These are phyloP conservation scores for Epichloe sylvatica DNA, from an alignment of 2,329 filamentous ascomycete genomes.

Conservation along the genomic window DNA sequence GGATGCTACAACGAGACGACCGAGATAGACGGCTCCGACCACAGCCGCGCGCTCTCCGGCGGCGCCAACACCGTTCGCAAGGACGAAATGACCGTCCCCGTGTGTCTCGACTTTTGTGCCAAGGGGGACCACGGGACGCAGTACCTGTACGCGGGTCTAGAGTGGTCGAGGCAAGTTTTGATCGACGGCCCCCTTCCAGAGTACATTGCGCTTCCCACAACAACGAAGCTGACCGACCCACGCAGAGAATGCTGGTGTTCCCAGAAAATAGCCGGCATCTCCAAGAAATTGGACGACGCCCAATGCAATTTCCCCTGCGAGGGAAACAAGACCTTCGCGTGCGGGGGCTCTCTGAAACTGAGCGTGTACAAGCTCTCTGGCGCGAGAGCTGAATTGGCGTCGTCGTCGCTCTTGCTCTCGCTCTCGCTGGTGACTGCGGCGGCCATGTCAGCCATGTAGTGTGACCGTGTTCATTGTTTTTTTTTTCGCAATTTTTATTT, in stretches of 20 bases:
- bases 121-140: constrained; percentile 14
- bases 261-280: constrained; percentile 31
- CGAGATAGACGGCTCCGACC: constrained; percentile 24
- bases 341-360: constrained; percentile 38
- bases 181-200: no score
- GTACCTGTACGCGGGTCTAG: constrained; percentile 39
- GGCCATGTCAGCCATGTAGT: neutral
- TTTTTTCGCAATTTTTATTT: neutral
- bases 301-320: constrained; percentile 37
- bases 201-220: no score
- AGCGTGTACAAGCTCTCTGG: constrained; percentile 26
- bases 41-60: constrained; percentile 32
- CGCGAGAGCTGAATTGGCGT: neutral
- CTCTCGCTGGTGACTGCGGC: neutral
- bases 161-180: constrained; percentile 31
- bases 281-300: constrained; percentile 30
- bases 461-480: neutral
- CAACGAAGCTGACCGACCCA: neutral
- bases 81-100: constrained; percentile 36
- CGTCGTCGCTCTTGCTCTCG: neutral
- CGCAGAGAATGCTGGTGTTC: constrained; percentile 47
- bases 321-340: constrained; percentile 36
- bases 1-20: constrained; percentile 48
- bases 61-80: constrained; percentile 25
- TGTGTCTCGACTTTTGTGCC: constrained; percentile 39